Percentiles rank a stretch among this genome's conserved stretches.
Evolutionary conservation across 176 grass and related monocot species (phyloP).

Genomic region (Aegilops umbellulata): DNA sequence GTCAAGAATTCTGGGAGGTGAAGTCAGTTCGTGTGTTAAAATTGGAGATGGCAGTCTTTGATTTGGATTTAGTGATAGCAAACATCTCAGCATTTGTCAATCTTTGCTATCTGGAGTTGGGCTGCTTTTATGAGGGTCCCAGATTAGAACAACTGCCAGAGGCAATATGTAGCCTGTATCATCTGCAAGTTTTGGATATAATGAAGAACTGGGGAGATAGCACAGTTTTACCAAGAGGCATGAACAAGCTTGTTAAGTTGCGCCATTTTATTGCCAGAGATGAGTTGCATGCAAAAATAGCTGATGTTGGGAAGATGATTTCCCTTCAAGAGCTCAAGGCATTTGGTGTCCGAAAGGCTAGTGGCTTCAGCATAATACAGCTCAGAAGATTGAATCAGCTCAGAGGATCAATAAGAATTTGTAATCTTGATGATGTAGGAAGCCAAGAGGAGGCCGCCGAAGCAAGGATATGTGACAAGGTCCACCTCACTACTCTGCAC

Average conservation of each 20-base stretch:
- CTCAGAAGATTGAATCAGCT: background rate
- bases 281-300: background rate
- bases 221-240: background rate
- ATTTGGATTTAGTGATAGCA: background rate
- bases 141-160: background rate
- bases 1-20: background rate
- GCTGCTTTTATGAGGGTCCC: background rate
- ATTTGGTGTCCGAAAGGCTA: background rate
- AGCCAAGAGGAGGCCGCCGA: background rate
- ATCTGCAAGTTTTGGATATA: constrained; percentile 24
- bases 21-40: constrained; percentile 1
- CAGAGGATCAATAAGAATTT: background rate
- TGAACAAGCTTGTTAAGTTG: constrained; percentile 17
- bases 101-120: constrained; percentile 3
- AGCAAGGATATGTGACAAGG: constrained; percentile 5
- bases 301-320: background rate
- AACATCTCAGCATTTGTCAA: constrained; percentile 17
- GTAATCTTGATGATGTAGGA: background rate
- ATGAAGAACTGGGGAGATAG: background rate
- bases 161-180: background rate
- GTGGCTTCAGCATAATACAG: background rate
- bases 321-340: constrained; percentile 27
- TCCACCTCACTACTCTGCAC: background rate
- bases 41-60: background rate
- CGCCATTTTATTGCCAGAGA: background rate